A percentile compares a stretch with the other conserved stretches of the same genome.
These are phyloP conservation scores for Macrocybe gigantea DNA, from an alignment of 768 basidiomycete genomes.

Conservation along the genomic window DNA sequence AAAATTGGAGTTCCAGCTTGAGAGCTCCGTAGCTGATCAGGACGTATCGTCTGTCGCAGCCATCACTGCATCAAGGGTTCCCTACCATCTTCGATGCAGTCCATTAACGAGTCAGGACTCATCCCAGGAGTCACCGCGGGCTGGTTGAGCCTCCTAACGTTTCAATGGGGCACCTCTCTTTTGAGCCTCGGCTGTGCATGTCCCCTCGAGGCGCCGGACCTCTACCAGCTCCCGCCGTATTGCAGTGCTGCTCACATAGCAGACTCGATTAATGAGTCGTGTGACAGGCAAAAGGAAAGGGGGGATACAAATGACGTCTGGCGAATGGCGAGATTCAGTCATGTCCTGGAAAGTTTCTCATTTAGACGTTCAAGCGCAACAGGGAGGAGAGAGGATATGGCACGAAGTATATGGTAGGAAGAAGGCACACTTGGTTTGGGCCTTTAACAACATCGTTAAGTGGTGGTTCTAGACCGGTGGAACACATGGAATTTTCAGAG, in stretches of 20 bases:
- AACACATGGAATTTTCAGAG: constrained; percentile 66
- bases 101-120: constrained; percentile 52
- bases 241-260: background rate
- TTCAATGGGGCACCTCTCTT: constrained; percentile 71
- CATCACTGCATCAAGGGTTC: constrained; percentile 22
- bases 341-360: constrained; percentile 39
- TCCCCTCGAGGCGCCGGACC: constrained; percentile 73
- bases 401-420: constrained; percentile 55
- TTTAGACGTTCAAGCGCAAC: constrained; percentile 57
- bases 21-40: no score
- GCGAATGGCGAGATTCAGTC: constrained; percentile 60
- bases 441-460: constrained; percentile 72
- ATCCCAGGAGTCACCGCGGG: constrained; percentile 66
- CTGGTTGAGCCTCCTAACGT: constrained; percentile 55
- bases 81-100: constrained; percentile 38
- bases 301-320: constrained; percentile 66
- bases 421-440: constrained; percentile 56
- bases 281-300: constrained; percentile 27
- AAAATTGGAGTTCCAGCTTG: no score
- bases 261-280: background rate
- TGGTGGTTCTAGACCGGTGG: constrained; percentile 79
- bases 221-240: constrained; percentile 45
- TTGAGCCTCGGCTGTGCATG: constrained; percentile 72
- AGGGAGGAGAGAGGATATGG: constrained; percentile 57
- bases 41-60: no score